Conservation (phyloP, 2,329 filamentous ascomycete species). For the Metarhizium robertsii region DNA sequence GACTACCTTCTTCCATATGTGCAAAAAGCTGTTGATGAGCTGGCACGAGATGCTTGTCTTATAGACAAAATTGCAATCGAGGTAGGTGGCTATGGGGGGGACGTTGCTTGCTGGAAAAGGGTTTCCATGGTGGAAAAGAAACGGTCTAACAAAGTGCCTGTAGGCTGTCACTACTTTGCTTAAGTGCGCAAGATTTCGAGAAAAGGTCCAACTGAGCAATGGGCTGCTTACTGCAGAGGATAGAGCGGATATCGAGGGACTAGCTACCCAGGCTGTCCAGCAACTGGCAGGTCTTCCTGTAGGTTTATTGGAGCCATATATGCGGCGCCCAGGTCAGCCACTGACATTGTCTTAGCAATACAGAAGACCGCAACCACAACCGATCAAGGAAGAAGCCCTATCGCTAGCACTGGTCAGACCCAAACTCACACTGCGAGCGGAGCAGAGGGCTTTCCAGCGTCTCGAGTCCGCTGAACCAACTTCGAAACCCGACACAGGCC, state of each 20-base stretch:
- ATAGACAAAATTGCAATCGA: constrained; percentile 19
- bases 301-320: background rate
- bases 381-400: background rate
- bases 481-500: background rate
- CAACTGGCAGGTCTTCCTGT: constrained; percentile 13
- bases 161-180: constrained; percentile 17
- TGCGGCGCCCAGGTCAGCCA: background rate
- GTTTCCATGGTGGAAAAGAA: background rate
- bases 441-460: background rate
- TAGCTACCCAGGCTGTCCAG: constrained; percentile 12
- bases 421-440: background rate
- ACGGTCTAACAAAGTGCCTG: background rate
- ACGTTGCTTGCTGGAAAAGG: background rate
- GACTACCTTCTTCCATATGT: constrained; percentile 25
- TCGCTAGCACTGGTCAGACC: background rate
- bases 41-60: constrained; percentile 15
- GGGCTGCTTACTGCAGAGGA: constrained; percentile 11
- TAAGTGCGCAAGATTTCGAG: constrained; percentile 13
- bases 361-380: background rate
- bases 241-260: constrained; percentile 9
- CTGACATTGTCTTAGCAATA: background rate
- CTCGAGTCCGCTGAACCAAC: background rate
- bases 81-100: constrained; percentile 14
- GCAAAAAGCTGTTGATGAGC: constrained; percentile 12
- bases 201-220: constrained; percentile 14